These are phyloP conservation scores for Alternaria viburni DNA, from an alignment of 2,329 filamentous ascomycete species.

Conservation along the genomic window DNA sequence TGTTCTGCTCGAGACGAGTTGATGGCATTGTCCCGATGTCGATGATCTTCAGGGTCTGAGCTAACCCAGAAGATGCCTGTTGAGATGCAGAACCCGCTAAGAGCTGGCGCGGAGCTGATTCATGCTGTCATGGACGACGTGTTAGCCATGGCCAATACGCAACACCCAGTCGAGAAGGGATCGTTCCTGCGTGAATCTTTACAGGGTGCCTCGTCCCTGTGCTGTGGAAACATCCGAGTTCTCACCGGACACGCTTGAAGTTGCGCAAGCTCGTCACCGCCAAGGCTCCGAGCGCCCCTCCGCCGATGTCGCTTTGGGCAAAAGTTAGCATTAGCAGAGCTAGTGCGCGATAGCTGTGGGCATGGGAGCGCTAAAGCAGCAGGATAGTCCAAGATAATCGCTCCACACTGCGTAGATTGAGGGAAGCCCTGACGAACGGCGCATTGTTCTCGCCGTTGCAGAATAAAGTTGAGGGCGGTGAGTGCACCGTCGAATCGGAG, in stretches of 20 bases:
- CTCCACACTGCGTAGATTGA: background rate
- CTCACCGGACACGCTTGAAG: background rate
- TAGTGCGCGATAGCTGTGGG: background rate
- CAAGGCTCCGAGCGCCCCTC: background rate
- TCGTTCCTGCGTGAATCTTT: background rate
- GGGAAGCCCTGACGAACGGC: background rate
- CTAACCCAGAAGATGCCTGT: constrained; percentile 4
- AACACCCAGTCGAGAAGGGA: background rate
- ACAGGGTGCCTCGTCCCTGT: background rate
- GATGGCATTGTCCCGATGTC: constrained; percentile 1
- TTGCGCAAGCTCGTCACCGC: background rate
- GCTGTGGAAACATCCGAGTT: background rate
- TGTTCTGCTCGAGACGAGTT: background rate
- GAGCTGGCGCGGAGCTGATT: constrained; percentile 5
- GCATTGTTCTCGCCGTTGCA: constrained; percentile 1
- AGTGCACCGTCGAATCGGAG: constrained; percentile 3
- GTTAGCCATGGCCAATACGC: background rate
- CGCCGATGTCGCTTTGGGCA: background rate
- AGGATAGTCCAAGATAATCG: background rate
- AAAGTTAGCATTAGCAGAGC: background rate
- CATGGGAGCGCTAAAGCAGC: background rate
- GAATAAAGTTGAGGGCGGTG: constrained; percentile 7
- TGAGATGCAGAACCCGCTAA: background rate
- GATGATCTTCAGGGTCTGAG: constrained; percentile 14
- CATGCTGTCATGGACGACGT: background rate